Base-by-base conservation (phyloP, 306 rosid species). In the Lablab purpureus region DNA sequence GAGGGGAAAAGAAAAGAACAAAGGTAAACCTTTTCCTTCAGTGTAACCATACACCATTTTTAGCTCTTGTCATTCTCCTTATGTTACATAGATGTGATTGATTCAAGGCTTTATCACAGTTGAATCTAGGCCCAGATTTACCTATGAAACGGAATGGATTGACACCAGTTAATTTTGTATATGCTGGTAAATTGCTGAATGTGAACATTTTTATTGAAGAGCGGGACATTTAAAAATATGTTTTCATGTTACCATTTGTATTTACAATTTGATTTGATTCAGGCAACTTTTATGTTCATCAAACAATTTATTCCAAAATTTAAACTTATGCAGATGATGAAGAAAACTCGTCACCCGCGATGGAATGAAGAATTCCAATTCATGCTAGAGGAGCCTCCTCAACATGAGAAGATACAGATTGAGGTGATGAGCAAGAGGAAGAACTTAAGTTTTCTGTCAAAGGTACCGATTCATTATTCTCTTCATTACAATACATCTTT, bases 301-400 rank as follows among this genome's bases (percentile, higher is more conserved):
- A 34, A 67, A 65, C 13, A 65, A 65, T 23, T 78, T 43, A 43
- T 45, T 41, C 28, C 1, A 5, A 10, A 59, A 40, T 56, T 12
- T 40, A 22, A 73, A 40, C 67, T 43, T 73, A 10, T 47, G 51
- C 87, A 95, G 99, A 85, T 64, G 84, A 76, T 95, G 2, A 88
- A 71, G 86, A 91, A 88, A 85, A 85, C 90, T 43, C 99, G 97
- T 2, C 78, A 90, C 73, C 99, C 98, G 0, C 81, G 59, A 27
- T 95, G 99, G 99, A 91, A 88, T 32, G 99, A 95, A 86, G 98
- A 92, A 66, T 92, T 91, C 77, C 87, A 89, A 18, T 95, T 91
- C 68, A 86, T 95, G 98, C 91, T 92, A 9, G 98, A 95, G 80
- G 97, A 92, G 85, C 87, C 98, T 86, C 99, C 99, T 56, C 79